phyloP scores from a whole-genome alignment of 257 asterid genomes.

The Jasminum sambac region DNA sequence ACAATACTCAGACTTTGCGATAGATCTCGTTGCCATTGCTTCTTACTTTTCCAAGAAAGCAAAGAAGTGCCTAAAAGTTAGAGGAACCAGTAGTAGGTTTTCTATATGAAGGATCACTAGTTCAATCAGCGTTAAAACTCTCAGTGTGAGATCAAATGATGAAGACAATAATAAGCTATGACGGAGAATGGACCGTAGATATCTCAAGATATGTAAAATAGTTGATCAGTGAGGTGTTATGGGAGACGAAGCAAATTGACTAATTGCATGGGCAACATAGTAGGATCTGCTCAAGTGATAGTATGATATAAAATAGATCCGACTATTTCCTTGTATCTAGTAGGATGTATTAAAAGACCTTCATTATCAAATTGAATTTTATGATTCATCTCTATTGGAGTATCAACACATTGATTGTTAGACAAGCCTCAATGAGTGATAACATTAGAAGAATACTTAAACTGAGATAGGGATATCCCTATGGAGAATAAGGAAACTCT shows the following conservation, averaged over 20 bases:
- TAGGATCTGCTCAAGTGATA: background rate
- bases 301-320: background rate
- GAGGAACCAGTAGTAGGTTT: background rate
- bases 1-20: background rate
- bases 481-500: background rate
- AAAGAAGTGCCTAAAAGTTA: background rate
- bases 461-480: background rate
- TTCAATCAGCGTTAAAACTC: background rate
- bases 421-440: background rate
- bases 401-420: background rate
- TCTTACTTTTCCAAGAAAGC: background rate
- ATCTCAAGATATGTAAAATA: background rate
- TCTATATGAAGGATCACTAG: background rate
- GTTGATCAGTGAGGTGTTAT: background rate
- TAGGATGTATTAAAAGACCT: background rate
- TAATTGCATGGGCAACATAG: background rate
- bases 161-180: background rate
- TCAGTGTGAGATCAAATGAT: background rate
- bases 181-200: background rate
- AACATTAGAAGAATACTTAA: background rate
- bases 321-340: background rate
- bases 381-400: background rate
- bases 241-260: background rate
- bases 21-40: background rate
- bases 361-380: background rate